A percentile compares a stretch with the other conserved stretches of the same genome.
phyloP scores from a whole-genome alignment of 768 basidiomycete genomes.

The Xanthoconium stramineum region DNA sequence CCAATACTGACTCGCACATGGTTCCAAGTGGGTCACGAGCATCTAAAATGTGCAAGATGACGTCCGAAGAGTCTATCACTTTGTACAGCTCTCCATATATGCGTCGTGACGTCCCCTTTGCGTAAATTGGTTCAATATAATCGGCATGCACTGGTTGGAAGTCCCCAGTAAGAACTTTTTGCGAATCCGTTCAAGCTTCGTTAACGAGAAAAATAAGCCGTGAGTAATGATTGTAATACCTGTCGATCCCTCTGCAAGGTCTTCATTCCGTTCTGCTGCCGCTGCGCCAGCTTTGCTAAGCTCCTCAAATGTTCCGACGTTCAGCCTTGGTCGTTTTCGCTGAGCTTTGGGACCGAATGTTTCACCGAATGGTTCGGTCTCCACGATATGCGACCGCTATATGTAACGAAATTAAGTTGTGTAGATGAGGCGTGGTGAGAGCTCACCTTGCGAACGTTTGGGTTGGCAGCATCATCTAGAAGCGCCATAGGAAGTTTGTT shows the following conservation, averaged over 20 bases:
- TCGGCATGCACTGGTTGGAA: slow-evolving; percentile 66
- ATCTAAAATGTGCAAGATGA: slow-evolving; percentile 92
- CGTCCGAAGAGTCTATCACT: slow-evolving; percentile 98
- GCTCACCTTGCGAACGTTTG: slow-evolving; percentile 69
- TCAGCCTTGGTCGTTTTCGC: slow-evolving; percentile 82
- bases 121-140: slow-evolving; percentile 85
- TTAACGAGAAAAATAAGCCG: background rate
- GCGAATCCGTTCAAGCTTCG: slow-evolving; percentile 7
- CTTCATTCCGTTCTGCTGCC: slow-evolving; percentile 46
- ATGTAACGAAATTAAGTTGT: background rate
- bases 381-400: slow-evolving; percentile 89
- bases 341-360: slow-evolving; percentile 97
- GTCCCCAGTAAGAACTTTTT: slow-evolving; percentile 30
- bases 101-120: slow-evolving; percentile 91
- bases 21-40: slow-evolving; percentile 95
- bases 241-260: slow-evolving; percentile 40
- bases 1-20: slow-evolving; percentile 89
- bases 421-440: background rate
- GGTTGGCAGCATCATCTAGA: slow-evolving; percentile 85
- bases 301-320: slow-evolving; percentile 91
- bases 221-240: slow-evolving; percentile 32
- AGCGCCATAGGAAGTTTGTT: slow-evolving; percentile 98
- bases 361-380: slow-evolving; percentile 91
- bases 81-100: slow-evolving; percentile 99
- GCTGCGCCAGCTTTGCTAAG: slow-evolving; percentile 64